Base-by-base conservation (phyloP, 176 grass and related monocot species). In the Eleusine indica region DNA sequence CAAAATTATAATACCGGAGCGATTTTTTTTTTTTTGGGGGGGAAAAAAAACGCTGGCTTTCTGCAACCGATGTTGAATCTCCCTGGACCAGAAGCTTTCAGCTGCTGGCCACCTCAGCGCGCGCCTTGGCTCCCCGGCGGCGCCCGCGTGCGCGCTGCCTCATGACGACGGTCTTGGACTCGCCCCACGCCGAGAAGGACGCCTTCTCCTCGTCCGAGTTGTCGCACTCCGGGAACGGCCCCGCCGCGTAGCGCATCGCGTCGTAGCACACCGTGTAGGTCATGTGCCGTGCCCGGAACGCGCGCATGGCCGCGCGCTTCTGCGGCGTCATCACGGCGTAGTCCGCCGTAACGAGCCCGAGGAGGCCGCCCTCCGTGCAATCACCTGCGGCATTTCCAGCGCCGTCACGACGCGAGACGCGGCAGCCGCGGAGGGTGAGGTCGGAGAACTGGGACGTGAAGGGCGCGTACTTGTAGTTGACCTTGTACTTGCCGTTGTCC, bases 191-290 rank as follows among this genome's bases (percentile, higher is more conserved):
- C 56, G 73, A 96, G 83, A 96, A 96, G 3, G 68, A 29, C 28
- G 73, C 83, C 77, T 79, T 71, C 91, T 96, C 94, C 4, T 80
- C 56, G 35, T 90, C 87, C 3, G 91, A 92, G 79, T 82, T 88
- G 68, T 89, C 86, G 67, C 94, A 96, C 81, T 96, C 94, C 4
- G 94, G 91, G 85, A 96, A 96, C 62, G 91, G 85, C 1, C 88
- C 86, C 17, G 77, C 35, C 15, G 94, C 78, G 76, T 96, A 96
- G 66, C 94, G 82, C 22, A 89, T 71, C 4, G 85, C 79, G 77
- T 96, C 94, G 72, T 96, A 96, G 77, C 94, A 96, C 25, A 96
- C 86, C 0, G 94, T 93, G 86, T 96, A 96, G 7, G 91, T 93
- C 94, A 96, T 89, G 52, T 89, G 87, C 3, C 81, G 84, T 69